These are phyloP conservation scores for Suillus subaureus DNA, from an alignment of 768 basidiomycete species.

Conservation along the genomic window DNA sequence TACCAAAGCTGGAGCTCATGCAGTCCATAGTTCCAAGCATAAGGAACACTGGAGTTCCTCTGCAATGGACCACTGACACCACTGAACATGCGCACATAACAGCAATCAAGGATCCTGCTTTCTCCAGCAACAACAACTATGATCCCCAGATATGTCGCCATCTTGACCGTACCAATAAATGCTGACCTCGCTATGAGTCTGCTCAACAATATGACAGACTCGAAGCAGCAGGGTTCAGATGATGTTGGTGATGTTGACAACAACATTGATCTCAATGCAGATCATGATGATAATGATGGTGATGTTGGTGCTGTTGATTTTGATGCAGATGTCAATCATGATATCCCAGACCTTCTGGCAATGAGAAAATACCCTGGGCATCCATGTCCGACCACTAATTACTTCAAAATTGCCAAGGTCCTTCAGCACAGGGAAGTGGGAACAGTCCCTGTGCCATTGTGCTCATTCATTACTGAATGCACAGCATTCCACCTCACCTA, in stretches of 20 bases:
- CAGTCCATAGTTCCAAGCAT: too few relatives aligned
- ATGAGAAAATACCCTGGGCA: not conserved
- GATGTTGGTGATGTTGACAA: conserved; percentile 14
- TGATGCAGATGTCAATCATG: conserved; percentile 1
- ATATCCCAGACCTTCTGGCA: not conserved
- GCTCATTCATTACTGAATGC: conserved; percentile 18
- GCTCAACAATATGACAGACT: conserved; percentile 18
- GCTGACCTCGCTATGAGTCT: not conserved
- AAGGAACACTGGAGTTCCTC: too few relatives aligned
- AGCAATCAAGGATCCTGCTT: too few relatives aligned
- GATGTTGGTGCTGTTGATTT: conserved; percentile 1
- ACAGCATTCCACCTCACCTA: conserved; percentile 29
- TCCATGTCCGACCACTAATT: not conserved
- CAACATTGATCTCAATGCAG: conserved; percentile 8
- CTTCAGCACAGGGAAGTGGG: not conserved
- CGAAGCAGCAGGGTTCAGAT: conserved; percentile 28
- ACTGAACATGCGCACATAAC: too few relatives aligned
- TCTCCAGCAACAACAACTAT: too few relatives aligned
- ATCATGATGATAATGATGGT: not conserved
- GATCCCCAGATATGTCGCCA: conserved; percentile 20
- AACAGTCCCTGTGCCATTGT: conserved; percentile 13
- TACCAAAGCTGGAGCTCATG: too few relatives aligned
- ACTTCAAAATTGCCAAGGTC: conserved; percentile 2
- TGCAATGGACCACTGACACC: too few relatives aligned
- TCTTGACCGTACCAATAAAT: conserved; percentile 30